Evolutionary conservation across 495 filamentous ascomycete genomes (phyloP), one percentile per base, ranked within the genome.

Genomic region (Opeltia flavorubescens): DNA sequence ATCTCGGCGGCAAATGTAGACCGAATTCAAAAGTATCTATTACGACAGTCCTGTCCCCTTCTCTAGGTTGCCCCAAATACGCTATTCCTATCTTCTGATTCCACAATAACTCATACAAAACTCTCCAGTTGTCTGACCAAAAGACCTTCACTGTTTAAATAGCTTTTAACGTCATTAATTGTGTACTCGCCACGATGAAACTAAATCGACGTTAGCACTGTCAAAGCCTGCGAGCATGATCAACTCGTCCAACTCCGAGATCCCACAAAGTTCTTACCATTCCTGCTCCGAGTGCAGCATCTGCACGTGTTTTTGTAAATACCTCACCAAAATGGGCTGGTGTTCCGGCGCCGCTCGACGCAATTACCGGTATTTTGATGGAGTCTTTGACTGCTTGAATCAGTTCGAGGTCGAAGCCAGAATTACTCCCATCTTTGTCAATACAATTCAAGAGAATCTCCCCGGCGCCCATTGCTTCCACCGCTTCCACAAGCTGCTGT

Each of bases 391-490:
- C 89, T 54, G 84, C 79, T 35, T 76, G 69, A 51, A 98, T 86
- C 31, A 98, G 66, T 67, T 96, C 93, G 24, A 95, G 63, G 63
- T 98, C 93, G 60, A 95, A 98, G 2, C 91, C 91, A 60, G 78
- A 84, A 61, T 93, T 95, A 47, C 86, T 91, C 31, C 91, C 91
- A 58, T 98, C 91, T 56, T 84, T 88, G 67, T 98, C 93, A 49
- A 98, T 96, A 68, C 87, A 95, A 62, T 98, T 98, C 30, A 98
- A 69, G 30, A 98, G 64, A 30, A 96, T 86, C 68, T 98, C 91
- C 17, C 91, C 91, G 1, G 86, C 79, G 9, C 91, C 91, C 87
- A 98, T 91, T 2, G 86, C 86, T 65, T 96, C 89, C 15, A 96
- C 93, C 6, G 91, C 91, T 53, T 73, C 73, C 5, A 83, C 82